Base-by-base conservation (phyloP, 208 protist species). In the Leishmania martiniquensis region DNA sequence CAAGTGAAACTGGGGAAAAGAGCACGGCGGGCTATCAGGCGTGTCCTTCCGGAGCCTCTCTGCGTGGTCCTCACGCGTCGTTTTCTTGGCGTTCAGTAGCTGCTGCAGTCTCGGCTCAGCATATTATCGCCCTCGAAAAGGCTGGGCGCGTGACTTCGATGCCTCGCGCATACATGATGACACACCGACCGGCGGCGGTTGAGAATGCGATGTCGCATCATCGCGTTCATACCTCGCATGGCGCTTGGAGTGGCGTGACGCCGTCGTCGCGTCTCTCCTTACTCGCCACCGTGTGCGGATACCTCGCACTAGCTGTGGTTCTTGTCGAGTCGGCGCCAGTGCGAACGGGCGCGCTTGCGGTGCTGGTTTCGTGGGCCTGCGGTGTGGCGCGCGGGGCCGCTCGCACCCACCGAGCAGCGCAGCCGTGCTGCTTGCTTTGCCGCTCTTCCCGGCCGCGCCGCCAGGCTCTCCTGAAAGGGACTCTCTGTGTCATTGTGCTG, bases 401-500 rank as follows among this genome's bases (percentile, higher is more conserved):
- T 37, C 42, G 42, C 65, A n/a, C 22, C 25, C 32, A 51, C 25
- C 49, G 47, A 42, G 65, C 32, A n/a, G 39, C 65, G 42, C 65
- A 22, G 65, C 10, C 65, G 20, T 25, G 39, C 37, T 69, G 7
- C 37, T 32, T 15, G 37, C 39, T 44, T 4, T 66, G 25, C 42
- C 32, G 39, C 29, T 59, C 54, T 76, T 15, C 12, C 12, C 13
- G 7, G 22, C 54, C n/a, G 72, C 72, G 12, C 54, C 34, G 45
- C 32, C 37, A 49, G 54, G 37, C 52, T 22, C 5, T 65, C 15
- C 22, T 15, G 49, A 44, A 55, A 2, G n/a, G 29, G 25, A 52
- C 51, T 6, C 9, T 51, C 80, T 80, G 15, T 54, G 37, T 54
- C 42, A 44, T 13, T 74, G 34, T 37, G 12, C 42, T 78, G 39